Evolutionary conservation across 805 yeast species (phyloP).

Genomic region (Saccharomycopsis fermentans): DNA sequence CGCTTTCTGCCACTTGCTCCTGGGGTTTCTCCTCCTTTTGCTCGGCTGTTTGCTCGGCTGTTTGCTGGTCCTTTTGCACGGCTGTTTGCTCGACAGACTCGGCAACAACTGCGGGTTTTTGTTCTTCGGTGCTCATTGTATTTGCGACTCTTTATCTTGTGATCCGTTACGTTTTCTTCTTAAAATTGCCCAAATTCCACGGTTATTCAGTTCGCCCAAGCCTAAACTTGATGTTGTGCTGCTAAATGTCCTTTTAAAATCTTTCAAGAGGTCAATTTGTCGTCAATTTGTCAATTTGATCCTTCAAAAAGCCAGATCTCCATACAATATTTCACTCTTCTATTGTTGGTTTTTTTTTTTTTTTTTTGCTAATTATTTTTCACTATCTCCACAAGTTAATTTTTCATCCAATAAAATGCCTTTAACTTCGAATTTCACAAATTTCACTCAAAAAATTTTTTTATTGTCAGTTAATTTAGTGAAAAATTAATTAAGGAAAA

Average conservation of each 20-base stretch:
- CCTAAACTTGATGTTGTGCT: not conserved
- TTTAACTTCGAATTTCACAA: not conserved
- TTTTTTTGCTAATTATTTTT: not conserved
- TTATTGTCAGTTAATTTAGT: not conserved
- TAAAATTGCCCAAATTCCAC: not conserved
- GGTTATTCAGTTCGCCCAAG: not conserved
- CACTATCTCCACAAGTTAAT: constrained; percentile 1
- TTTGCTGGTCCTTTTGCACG: not conserved
- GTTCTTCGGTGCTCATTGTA: not conserved
- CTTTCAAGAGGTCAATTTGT: not conserved
- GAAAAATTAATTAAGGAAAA: not conserved
- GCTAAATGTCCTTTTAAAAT: not conserved
- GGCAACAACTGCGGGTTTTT: not conserved
- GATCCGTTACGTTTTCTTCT: too few relatives aligned
- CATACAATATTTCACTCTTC: too few relatives aligned
- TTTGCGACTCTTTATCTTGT: too few relatives aligned
- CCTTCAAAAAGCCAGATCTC: too few relatives aligned
- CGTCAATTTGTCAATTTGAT: too few relatives aligned
- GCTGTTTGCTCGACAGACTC: not conserved
- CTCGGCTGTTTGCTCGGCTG: not conserved
- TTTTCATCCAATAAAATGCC: not conserved
- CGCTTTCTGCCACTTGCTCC: constrained; percentile 2
- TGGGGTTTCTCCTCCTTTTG: not conserved
- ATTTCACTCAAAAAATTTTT: constrained; percentile 1
- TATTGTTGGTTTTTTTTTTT: not conserved